Conservation (phyloP, 208 protist genomes). For the Leishmania major region DNA sequence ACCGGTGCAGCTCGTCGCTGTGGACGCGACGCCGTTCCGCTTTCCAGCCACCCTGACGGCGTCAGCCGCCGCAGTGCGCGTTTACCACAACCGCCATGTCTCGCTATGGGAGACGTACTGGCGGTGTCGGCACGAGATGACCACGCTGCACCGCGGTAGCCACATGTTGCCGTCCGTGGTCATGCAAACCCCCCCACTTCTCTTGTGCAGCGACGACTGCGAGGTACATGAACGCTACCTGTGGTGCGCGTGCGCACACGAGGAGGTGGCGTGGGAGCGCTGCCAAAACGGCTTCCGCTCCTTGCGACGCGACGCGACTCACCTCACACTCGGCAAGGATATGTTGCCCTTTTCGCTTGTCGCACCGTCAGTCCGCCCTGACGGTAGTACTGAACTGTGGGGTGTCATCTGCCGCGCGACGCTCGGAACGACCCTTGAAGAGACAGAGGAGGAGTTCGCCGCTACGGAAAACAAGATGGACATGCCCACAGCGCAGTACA, state of each 20-base stretch:
- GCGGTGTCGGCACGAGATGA: slow-evolving; percentile 49
- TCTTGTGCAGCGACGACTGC: slow-evolving; percentile 65
- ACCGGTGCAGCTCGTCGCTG: slow-evolving; percentile 39
- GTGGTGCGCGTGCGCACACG: slow-evolving; percentile 52
- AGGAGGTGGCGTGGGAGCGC: slow-evolving; percentile 59
- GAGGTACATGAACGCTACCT: slow-evolving; percentile 71
- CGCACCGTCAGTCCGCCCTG: not conserved
- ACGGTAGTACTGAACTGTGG: slow-evolving; percentile 23
- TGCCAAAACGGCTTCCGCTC: slow-evolving; percentile 51
- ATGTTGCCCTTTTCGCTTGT: slow-evolving; percentile 9
- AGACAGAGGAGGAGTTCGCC: slow-evolving; percentile 23
- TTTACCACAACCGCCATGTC: slow-evolving; percentile 61
- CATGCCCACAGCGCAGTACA: slow-evolving; percentile 14
- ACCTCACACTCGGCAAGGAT: slow-evolving; percentile 7
- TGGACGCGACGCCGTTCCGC: slow-evolving; percentile 28
- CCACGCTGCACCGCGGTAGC: slow-evolving; percentile 35
- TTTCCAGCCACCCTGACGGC: slow-evolving; percentile 12
- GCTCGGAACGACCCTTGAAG: slow-evolving; percentile 58
- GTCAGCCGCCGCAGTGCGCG: slow-evolving; percentile 1
- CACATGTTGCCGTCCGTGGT: slow-evolving; percentile 44
- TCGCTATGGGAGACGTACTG: slow-evolving; percentile 70
- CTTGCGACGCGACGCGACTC: slow-evolving; percentile 7
- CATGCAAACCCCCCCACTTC: slow-evolving; percentile 17
- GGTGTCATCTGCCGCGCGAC: slow-evolving; percentile 57
- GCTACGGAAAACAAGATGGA: slow-evolving; percentile 9